phyloP scores from a whole-genome alignment of 257 asterid species.

The Dorcoceras hygrometricum region DNA sequence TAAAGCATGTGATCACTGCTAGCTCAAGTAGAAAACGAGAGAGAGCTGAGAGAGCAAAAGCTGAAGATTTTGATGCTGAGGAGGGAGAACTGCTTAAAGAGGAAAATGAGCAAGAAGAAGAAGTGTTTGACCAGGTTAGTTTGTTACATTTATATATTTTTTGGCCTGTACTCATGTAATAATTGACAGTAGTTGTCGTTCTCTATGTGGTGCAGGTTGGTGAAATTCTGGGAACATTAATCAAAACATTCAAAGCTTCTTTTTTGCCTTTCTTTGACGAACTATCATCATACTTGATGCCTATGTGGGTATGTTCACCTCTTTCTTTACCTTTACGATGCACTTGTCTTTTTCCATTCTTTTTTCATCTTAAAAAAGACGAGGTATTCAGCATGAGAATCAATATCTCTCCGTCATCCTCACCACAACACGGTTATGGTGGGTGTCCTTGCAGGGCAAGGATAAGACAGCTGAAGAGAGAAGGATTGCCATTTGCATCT shows the following conservation, averaged over 20 bases:
- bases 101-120: constrained; percentile 99
- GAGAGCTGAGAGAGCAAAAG: constrained; percentile 86
- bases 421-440: neutral
- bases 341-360: neutral
- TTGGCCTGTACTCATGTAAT: neutral
- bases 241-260: constrained; percentile 82
- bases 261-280: constrained; percentile 97
- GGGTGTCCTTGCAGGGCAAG: constrained; percentile 63
- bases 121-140: constrained; percentile 94
- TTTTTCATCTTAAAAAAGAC: constrained; percentile 1
- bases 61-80: constrained; percentile 99
- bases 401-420: neutral
- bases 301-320: constrained; percentile 88
- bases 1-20: constrained; percentile 84
- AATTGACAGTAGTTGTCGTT: constrained; percentile 10
- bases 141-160: constrained; percentile 3
- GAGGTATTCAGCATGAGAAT: neutral
- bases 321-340: neutral
- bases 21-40: constrained; percentile 90
- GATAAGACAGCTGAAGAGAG: constrained; percentile 96
- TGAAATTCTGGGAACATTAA: constrained; percentile 87
- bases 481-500: constrained; percentile 95
- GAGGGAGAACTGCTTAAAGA: constrained; percentile 91
- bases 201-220: constrained; percentile 56
- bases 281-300: constrained; percentile 79